Percentiles rank a stretch among this genome's conserved stretches.
Evolutionary conservation across 768 basidiomycete species (phyloP).

Genomic region (Lyophyllum semitale): DNA sequence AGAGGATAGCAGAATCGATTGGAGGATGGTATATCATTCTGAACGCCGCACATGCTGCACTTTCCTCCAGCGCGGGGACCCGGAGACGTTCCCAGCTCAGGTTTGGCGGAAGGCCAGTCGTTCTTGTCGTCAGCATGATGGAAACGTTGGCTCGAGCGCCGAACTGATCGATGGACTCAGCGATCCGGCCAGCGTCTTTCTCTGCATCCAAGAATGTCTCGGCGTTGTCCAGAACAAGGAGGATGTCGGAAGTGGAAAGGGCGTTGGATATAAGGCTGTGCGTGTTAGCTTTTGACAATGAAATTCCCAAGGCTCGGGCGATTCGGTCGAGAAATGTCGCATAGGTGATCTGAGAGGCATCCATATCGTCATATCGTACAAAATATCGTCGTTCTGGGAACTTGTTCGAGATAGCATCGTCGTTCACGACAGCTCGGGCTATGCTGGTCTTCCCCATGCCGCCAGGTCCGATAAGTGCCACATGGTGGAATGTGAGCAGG

Average conservation of each 20-base stretch:
- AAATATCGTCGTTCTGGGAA: constrained; percentile 9
- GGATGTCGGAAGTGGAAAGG: background rate
- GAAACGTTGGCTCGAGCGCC: constrained; percentile 9
- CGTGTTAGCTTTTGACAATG: background rate
- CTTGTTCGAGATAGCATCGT: background rate
- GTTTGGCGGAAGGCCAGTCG: constrained; percentile 5
- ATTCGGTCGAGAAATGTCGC: constrained; percentile 8
- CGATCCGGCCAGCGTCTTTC: constrained; percentile 5
- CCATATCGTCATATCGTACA: constrained; percentile 13
- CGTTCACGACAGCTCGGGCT: constrained; percentile 8
- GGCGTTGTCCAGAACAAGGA: constrained; percentile 16
- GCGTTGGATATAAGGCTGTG: background rate
- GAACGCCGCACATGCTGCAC: constrained; percentile 6
- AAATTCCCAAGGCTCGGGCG: background rate
- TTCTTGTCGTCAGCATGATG: constrained; percentile 10
- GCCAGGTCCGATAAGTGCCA: constrained; percentile 13
- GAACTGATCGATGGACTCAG: constrained; percentile 8
- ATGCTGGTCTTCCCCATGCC: constrained; percentile 17
- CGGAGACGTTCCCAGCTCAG: constrained; percentile 7
- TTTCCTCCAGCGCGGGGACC: constrained; percentile 10
- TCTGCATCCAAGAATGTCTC: constrained; percentile 17
- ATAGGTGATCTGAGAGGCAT: constrained; percentile 4
- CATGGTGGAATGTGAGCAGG: background rate
- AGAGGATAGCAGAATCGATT: background rate
- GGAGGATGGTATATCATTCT: constrained; percentile 1